These are phyloP conservation scores for Collariella sp. DNA, from an alignment of 495 filamentous ascomycete genomes.

Conservation along the genomic window DNA sequence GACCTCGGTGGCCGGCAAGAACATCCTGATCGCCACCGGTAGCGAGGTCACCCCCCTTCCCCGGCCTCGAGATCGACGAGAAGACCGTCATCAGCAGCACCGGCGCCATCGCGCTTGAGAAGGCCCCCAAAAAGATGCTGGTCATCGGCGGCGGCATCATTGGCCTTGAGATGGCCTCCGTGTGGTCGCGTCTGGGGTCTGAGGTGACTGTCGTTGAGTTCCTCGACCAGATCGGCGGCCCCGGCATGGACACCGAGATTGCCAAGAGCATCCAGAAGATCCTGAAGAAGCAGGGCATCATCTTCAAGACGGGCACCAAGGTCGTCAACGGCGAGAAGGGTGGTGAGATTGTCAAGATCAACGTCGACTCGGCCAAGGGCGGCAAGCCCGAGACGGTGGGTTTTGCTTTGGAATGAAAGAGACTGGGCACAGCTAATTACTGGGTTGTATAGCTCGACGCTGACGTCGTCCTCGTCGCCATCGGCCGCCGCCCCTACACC, in stretches of 20 bases:
- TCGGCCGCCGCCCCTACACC: constrained; percentile 93
- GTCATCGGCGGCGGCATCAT: constrained; percentile 99
- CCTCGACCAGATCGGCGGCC: constrained; percentile 90
- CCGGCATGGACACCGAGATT: constrained; percentile 94
- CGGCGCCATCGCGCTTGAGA: constrained; percentile 76
- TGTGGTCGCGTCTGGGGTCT: constrained; percentile 87
- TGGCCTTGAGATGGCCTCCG: constrained; percentile 96
- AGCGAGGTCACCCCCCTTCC: constrained; percentile 92
- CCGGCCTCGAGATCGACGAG: constrained; percentile 91
- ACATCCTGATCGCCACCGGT: constrained; percentile 95
- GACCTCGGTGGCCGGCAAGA: constrained; percentile 74
- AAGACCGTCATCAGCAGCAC: constrained; percentile 95
- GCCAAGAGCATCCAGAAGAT: constrained; percentile 88
- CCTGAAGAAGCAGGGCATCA: constrained; percentile 92
- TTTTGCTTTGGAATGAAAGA: constrained; percentile 14
- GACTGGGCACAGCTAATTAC: too few species aligned
- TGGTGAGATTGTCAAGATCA: constrained; percentile 65
- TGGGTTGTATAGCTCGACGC: constrained; percentile 64
- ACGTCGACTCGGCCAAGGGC: constrained; percentile 88
- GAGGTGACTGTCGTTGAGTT: constrained; percentile 98
- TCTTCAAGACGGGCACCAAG: constrained; percentile 97
- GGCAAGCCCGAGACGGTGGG: constrained; percentile 85
- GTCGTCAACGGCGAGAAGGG: constrained; percentile 76
- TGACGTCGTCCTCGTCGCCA: constrained; percentile 94
- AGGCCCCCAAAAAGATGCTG: constrained; percentile 95